Base-by-base conservation (phyloP, 2,329 filamentous ascomycete species). In the Phialophora verrucosa region DNA sequence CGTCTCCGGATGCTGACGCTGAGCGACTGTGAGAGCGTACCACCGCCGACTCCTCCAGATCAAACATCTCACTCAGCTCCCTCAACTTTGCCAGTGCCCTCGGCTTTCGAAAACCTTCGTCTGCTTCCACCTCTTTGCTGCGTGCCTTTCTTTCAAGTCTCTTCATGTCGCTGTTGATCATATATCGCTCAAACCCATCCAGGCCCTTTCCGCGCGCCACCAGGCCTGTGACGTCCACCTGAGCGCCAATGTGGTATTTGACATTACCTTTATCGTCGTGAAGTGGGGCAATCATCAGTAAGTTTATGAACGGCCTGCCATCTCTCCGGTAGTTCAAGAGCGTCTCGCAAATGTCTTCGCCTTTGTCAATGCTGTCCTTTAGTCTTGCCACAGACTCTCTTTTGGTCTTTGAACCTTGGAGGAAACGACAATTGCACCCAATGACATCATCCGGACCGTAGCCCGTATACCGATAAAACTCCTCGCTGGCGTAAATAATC, bases 401-500 rank as follows among this genome's bases (percentile, higher is more conserved):
- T 4, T 76, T 75, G 4, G 79, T 77, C 55, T 78, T 76, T 1
- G 78, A 75, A 4, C 80, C 80, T 72, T 82, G 80, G 1, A 82
- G 71, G 65, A 82, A 82, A 27, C 80, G 77, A 67, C 80, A 82
- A 61, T 82, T 82, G 17, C 76, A 74, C 10, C 80, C 80, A 49
- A 82, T 78, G 11, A 78, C 76, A 66, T 80, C 78, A 47, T 81
- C 79, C 31, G 73, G 74, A 23, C 76, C 76, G 65, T 82, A 82
- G 49, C 80, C 77, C 2, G 79, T 78, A 25, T 76, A 78, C 51
- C 76, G 75, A 72, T 80, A 81, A 72, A 82, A 82, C 61, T 80
- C 80, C 67, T 81, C 76, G 17, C 78, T 80, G 35, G 80, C 79
- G 69, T 80, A 82, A 1, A 82, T 76, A 62, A 82, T 81, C 1